These are phyloP conservation scores for Elongisporangium prolatum DNA, from an alignment of 352 stramenopile genomes.

Conservation along the genomic window DNA sequence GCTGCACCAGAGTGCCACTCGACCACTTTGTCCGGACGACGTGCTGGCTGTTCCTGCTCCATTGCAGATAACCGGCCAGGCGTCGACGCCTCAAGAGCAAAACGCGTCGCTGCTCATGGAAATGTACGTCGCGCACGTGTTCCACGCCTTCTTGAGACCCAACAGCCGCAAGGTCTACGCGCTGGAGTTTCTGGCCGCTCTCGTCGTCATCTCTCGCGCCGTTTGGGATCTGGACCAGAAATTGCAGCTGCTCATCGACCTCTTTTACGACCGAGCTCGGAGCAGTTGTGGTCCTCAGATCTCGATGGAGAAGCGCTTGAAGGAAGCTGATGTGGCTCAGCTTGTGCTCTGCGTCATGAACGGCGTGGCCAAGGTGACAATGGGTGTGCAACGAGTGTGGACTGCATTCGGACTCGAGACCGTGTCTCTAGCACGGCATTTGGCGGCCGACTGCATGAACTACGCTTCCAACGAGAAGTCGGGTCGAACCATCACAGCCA, in stretches of 20 bases:
- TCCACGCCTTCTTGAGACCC: conserved; percentile 37
- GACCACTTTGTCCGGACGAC: background rate
- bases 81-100: background rate
- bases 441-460: conserved; percentile 16
- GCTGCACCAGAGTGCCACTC: background rate
- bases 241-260: conserved; percentile 33
- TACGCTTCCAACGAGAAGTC: conserved; percentile 1
- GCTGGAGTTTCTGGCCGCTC: conserved; percentile 54
- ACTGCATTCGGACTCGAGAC: conserved; percentile 8
- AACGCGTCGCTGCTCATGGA: conserved; percentile 30
- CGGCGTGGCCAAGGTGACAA: conserved; percentile 38
- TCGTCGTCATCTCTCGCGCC: conserved; percentile 50
- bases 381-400: conserved; percentile 45
- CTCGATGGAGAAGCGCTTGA: conserved; percentile 27
- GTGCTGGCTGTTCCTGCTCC: background rate
- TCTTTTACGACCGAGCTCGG: conserved; percentile 45
- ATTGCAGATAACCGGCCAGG: background rate
- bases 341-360: conserved; percentile 59
- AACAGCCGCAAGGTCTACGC: conserved; percentile 29
- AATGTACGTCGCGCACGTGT: conserved; percentile 54
- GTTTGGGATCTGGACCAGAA: conserved; percentile 67
- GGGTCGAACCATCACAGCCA: conserved; percentile 10
- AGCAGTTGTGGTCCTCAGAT: conserved; percentile 1
- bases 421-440: conserved; percentile 10
- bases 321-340: conserved; percentile 47